Evolutionary conservation across 2,329 filamentous ascomycete genomes (phyloP).

Genomic region (Fusarium denticulatum): DNA sequence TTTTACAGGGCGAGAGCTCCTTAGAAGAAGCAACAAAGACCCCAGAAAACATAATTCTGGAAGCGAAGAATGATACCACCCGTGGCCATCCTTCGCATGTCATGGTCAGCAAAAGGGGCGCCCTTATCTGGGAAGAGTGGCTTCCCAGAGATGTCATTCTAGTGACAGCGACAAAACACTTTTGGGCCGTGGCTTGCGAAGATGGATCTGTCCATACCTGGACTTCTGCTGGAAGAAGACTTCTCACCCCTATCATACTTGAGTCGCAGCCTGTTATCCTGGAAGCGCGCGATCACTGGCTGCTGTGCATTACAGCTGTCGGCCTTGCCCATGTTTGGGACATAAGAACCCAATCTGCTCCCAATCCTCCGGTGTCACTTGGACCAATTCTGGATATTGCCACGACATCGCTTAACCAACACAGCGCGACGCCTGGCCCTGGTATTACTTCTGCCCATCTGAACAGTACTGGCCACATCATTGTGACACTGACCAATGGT

Average conservation of each 20-base stretch:
- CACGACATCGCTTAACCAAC: constrained; percentile 78
- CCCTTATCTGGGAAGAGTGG: constrained; percentile 92
- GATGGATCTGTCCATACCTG: constrained; percentile 91
- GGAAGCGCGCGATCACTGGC: constrained; percentile 88
- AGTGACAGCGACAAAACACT: constrained; percentile 86
- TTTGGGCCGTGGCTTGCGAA: constrained; percentile 94
- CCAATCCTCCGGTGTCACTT: constrained; percentile 89
- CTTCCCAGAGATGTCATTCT: constrained; percentile 87
- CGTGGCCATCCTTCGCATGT: constrained; percentile 86
- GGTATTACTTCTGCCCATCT: constrained; percentile 91
- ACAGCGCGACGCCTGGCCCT: constrained; percentile 78
- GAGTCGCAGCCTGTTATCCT: constrained; percentile 95
- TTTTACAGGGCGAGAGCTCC: constrained; percentile 62
- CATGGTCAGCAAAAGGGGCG: constrained; percentile 81
- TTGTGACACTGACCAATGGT: constrained; percentile 93
- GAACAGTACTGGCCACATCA: constrained; percentile 85
- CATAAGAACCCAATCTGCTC: constrained; percentile 80
- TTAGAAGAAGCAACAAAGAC: constrained; percentile 70
- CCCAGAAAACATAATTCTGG: constrained; percentile 79
- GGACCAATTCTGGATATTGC: constrained; percentile 90
- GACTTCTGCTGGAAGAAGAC: constrained; percentile 88
- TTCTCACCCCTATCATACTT: constrained; percentile 85
- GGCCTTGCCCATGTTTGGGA: constrained; percentile 96
- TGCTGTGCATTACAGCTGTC: constrained; percentile 87
- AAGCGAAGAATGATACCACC: constrained; percentile 85